Percentiles rank a stretch among this genome's conserved stretches.
These are phyloP conservation scores for Lizonia empirigonia DNA, from an alignment of 2,329 filamentous ascomycete genomes.

Conservation along the genomic window DNA sequence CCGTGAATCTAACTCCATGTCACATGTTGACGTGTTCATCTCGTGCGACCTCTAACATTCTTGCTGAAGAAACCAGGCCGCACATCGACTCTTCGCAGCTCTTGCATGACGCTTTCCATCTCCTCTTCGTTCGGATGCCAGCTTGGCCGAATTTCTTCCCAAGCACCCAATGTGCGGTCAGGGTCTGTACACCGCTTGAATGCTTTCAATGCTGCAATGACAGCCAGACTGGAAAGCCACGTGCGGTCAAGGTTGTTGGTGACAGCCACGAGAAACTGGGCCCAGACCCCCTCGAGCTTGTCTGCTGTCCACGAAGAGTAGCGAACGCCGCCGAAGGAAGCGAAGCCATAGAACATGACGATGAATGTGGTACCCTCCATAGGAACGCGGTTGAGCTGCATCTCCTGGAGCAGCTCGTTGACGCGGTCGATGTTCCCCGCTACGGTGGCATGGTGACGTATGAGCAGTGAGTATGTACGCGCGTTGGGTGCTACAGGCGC, in stretches of 20 bases:
- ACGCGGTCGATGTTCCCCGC: constrained; percentile 75
- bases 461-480: constrained; percentile 77
- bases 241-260: constrained; percentile 29
- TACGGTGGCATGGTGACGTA: constrained; percentile 72
- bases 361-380: constrained; percentile 79
- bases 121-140: constrained; percentile 49
- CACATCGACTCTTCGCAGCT: constrained; percentile 34
- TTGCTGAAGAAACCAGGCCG: constrained; percentile 23
- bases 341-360: constrained; percentile 82
- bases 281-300: constrained; percentile 61
- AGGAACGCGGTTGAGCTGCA: constrained; percentile 69
- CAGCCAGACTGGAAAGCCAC: constrained; percentile 34
- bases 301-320: constrained; percentile 73
- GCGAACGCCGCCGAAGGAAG: constrained; percentile 68
- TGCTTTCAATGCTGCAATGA: constrained; percentile 53
- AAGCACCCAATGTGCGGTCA: constrained; percentile 61
- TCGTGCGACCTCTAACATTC: background rate
- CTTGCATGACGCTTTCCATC: constrained; percentile 34
- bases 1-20: background rate
- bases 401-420: constrained; percentile 76
- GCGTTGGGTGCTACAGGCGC: constrained; percentile 74
- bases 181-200: constrained; percentile 65
- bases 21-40: background rate
- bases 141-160: constrained; percentile 50
- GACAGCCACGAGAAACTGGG: constrained; percentile 33